phyloP scores from a whole-genome alignment of 2,329 filamentous ascomycete genomes.

The Teratosphaeria gauchensis region DNA sequence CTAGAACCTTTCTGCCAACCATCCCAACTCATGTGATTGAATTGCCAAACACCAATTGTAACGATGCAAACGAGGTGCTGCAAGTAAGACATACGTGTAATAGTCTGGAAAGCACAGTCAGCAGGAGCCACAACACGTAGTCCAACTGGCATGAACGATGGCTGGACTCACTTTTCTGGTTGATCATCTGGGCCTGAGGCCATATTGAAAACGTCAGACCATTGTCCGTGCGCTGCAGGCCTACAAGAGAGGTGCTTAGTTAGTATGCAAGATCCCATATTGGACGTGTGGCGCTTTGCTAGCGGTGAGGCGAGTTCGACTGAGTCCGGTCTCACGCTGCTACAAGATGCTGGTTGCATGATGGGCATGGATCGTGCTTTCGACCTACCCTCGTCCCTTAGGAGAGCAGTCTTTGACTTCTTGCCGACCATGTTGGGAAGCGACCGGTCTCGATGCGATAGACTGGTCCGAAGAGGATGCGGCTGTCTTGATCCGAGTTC shows the following conservation, averaged over 20 bases:
- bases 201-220: constrained; percentile 92
- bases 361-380: not conserved
- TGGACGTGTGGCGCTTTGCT: not conserved
- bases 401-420: constrained; percentile 53
- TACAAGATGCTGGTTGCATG: constrained; percentile 3
- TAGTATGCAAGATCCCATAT: constrained; percentile 9
- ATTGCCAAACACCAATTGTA: not conserved
- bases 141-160: not conserved
- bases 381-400: constrained; percentile 48
- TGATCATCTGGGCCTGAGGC: constrained; percentile 88
- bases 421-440: constrained; percentile 50
- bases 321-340: constrained; percentile 2
- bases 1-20: constrained; percentile 23
- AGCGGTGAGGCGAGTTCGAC: not conserved
- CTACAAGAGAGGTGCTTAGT: constrained; percentile 38
- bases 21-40: constrained; percentile 7
- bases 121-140: not conserved
- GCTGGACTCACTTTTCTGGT: constrained; percentile 58
- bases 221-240: constrained; percentile 94
- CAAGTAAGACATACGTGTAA: constrained; percentile 61
- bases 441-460: not conserved
- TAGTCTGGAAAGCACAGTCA: constrained; percentile 54
- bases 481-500: not conserved
- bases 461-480: not conserved
- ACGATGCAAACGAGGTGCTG: not conserved